These are phyloP conservation scores for Cavenderia fasciculata DNA, from an alignment of 78 protist species.

Conservation along the genomic window DNA sequence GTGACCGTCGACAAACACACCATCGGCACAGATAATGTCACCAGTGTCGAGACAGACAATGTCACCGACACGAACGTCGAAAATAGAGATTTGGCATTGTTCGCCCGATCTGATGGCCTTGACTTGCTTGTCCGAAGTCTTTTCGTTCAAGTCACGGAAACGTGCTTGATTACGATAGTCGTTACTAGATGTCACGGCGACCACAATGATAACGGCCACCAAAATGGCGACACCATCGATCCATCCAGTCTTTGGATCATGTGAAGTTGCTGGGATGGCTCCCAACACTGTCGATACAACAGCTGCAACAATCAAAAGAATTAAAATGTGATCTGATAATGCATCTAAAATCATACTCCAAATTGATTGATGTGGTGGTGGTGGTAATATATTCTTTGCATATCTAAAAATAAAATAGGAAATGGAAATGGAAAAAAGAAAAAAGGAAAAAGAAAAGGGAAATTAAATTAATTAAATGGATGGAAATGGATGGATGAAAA, in stretches of 20 bases:
- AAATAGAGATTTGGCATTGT: slow-evolving; percentile 30
- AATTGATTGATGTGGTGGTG: slow-evolving; percentile 54
- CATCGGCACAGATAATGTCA: slow-evolving; percentile 89
- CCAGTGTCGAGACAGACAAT: slow-evolving; percentile 86
- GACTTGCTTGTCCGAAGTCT: slow-evolving; percentile 36
- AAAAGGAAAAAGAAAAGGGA: no score
- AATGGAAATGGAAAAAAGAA: no score
- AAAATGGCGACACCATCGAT: slow-evolving; percentile 95
- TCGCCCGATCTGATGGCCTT: slow-evolving; percentile 81
- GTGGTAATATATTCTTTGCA: slow-evolving; percentile 67
- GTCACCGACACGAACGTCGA: slow-evolving; percentile 93
- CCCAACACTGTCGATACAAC: slow-evolving; percentile 80
- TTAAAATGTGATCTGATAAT: slow-evolving; percentile 88
- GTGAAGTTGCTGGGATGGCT: slow-evolving; percentile 40
- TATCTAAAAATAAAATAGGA: no score
- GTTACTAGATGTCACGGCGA: slow-evolving; percentile 88
- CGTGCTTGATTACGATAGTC: slow-evolving; percentile 92
- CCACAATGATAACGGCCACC: slow-evolving; percentile 93
- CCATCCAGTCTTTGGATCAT: slow-evolving; percentile 88
- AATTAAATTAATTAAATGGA: not conserved
- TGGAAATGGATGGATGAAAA: not conserved
- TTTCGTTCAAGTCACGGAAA: slow-evolving; percentile 78
- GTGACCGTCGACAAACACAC: slow-evolving; percentile 82
- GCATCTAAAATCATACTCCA: slow-evolving; percentile 77
- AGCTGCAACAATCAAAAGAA: slow-evolving; percentile 86